A percentile compares a stretch with the other conserved stretches of the same genome.
Conservation (phyloP, 345 rosid genomes). For the Camelina hispida region DNA sequence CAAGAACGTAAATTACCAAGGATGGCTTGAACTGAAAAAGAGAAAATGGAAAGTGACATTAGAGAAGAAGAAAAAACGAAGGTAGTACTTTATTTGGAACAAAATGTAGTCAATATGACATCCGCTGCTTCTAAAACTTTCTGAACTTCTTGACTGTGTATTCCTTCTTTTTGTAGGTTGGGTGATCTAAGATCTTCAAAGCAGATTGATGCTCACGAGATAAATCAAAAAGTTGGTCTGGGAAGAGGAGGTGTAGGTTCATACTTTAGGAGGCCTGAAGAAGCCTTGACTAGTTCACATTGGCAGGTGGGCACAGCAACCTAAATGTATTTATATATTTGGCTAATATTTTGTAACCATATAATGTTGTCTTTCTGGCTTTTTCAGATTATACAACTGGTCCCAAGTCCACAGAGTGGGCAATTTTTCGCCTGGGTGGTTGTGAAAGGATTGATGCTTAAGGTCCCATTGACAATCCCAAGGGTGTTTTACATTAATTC, state of each 20-base stretch:
- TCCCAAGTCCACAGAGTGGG: slow-evolving; percentile 65
- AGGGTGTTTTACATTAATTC: slow-evolving; percentile 84
- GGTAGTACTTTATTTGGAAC: slow-evolving; percentile 50
- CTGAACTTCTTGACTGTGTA: slow-evolving; percentile 28
- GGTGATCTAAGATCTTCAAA: slow-evolving; percentile 53
- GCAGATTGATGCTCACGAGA: slow-evolving; percentile 42
- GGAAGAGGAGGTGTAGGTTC: slow-evolving; percentile 73
- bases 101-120: slow-evolving; percentile 16
- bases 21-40: slow-evolving; percentile 94
- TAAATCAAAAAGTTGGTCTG: slow-evolving; percentile 50
- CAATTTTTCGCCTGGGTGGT: slow-evolving; percentile 86
- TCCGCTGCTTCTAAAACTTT: slow-evolving; percentile 22
- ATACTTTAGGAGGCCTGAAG: slow-evolving; percentile 82
- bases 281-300: slow-evolving; percentile 67
- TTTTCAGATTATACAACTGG: slow-evolving; percentile 82
- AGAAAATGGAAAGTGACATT: slow-evolving; percentile 81
- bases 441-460: slow-evolving; percentile 90
- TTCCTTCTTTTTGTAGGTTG: slow-evolving; percentile 58
- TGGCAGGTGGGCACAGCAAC: slow-evolving; percentile 71
- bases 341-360: slow-evolving; percentile 36
- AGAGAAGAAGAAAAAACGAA: slow-evolving; percentile 74
- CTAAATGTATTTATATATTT: slow-evolving; percentile 28
- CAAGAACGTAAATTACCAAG: slow-evolving; percentile 76
- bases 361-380: slow-evolving; percentile 17
- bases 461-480: slow-evolving; percentile 79